Evolutionary conservation across 2,329 filamentous ascomycete genomes (phyloP).

Genomic region (Colletotrichum camelliae): DNA sequence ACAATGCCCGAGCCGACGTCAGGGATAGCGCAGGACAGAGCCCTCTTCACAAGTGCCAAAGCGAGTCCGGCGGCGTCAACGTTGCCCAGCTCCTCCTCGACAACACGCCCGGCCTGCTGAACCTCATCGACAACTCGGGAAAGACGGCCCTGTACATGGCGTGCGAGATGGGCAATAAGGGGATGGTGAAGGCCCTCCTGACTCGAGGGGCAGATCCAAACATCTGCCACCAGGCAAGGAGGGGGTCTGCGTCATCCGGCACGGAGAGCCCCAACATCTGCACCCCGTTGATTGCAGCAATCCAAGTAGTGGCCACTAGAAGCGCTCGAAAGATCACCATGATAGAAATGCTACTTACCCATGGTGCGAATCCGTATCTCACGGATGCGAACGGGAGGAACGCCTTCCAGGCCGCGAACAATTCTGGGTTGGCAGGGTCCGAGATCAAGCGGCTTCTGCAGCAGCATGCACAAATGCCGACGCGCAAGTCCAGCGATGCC

Average conservation of each 20-base stretch:
- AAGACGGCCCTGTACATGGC: conserved; percentile 35
- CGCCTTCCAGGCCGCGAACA: conserved; percentile 17
- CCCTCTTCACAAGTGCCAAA: conserved; percentile 33
- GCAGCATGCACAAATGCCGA: not conserved
- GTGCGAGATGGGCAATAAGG: conserved; percentile 31
- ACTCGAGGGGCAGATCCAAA: conserved; percentile 27
- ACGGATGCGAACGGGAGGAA: conserved; percentile 12
- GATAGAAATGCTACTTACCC: conserved; percentile 25
- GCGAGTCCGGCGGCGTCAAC: conserved; percentile 24
- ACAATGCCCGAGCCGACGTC: conserved; percentile 28
- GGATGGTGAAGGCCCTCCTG: conserved; percentile 31
- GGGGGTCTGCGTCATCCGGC: not conserved
- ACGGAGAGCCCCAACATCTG: conserved; percentile 11
- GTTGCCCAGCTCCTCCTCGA: conserved; percentile 31
- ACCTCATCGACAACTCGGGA: conserved; percentile 26
- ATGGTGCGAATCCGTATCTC: conserved; percentile 26
- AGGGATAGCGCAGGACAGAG: conserved; percentile 27
- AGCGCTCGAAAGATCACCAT: conserved; percentile 27
- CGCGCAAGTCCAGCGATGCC: not conserved
- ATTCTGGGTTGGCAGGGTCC: conserved; percentile 12
- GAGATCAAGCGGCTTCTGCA: conserved; percentile 19
- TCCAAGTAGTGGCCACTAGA: conserved; percentile 27
- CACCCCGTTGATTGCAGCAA: conserved; percentile 30
- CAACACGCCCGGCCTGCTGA: conserved; percentile 19
- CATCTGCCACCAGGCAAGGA: conserved; percentile 23